Conservation (phyloP, 208 protist genomes). For the Willaertia magna region DNA sequence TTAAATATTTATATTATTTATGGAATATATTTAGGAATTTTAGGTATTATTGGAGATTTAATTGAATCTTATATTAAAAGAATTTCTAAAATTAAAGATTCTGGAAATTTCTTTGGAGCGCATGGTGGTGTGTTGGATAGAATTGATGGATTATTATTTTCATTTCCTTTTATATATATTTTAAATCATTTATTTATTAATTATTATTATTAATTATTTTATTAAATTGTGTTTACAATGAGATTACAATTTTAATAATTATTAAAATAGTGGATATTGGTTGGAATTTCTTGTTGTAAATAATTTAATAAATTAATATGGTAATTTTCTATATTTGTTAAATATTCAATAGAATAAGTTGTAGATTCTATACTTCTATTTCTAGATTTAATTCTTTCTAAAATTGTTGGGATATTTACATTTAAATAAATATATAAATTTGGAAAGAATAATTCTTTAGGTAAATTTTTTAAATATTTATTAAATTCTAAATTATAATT, state of each 20-base stretch:
- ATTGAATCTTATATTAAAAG: conserved; percentile 70
- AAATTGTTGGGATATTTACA: not conserved
- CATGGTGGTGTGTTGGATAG: conserved; percentile 73
- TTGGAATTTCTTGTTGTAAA: too few species aligned
- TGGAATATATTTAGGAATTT: conserved; percentile 45
- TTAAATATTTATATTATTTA: conserved; percentile 38
- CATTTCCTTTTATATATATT: conserved; percentile 52
- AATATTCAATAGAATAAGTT: not conserved
- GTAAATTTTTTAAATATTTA: not conserved
- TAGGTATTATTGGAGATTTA: conserved; percentile 63
- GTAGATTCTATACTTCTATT: not conserved
- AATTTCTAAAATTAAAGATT: conserved; percentile 59
- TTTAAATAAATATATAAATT: not conserved
- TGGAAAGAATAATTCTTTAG: not conserved
- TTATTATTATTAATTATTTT: too few species aligned
- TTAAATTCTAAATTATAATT: not conserved
- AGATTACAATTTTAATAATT: too few species aligned
- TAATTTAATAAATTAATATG: too few species aligned
- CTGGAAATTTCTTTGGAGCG: conserved; percentile 58
- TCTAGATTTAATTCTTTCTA: not conserved
- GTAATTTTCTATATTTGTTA: not conserved
- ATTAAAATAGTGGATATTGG: too few species aligned
- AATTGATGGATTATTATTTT: conserved; percentile 60
- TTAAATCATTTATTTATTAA: not conserved
- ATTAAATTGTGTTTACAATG: too few species aligned